phyloP scores from a whole-genome alignment of 2,329 filamentous ascomycete species.

The Talaromyces sp. region DNA sequence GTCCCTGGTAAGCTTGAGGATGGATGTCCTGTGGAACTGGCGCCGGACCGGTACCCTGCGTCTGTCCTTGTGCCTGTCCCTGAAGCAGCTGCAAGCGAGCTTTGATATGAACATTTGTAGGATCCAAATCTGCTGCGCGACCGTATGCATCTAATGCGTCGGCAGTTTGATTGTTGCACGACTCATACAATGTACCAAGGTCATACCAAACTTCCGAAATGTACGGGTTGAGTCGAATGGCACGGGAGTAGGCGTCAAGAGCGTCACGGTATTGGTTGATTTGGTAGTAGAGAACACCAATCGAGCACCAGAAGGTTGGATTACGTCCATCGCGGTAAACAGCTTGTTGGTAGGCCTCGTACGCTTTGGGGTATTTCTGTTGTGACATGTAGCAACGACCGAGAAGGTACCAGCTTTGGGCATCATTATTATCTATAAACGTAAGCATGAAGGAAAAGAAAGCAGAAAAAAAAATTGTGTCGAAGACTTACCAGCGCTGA shows the following conservation, averaged over 20 bases:
- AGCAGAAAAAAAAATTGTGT: no score
- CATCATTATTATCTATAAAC: conserved; percentile 76
- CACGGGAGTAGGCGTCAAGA: conserved; percentile 93
- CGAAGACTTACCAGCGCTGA: conserved; percentile 70
- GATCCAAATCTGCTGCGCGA: conserved; percentile 89
- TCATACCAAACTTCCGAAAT: conserved; percentile 99
- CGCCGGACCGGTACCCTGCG: conserved; percentile 70
- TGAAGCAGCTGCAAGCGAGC: conserved; percentile 85
- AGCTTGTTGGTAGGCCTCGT: conserved; percentile 97
- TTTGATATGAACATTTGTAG: conserved; percentile 92
- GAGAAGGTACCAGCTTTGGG: conserved; percentile 97
- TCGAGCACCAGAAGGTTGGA: conserved; percentile 99
- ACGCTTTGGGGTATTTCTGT: conserved; percentile 97
- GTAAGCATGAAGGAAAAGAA: background rate
- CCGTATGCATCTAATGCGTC: conserved; percentile 96
- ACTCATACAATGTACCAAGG: conserved; percentile 93
- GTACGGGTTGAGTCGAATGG: conserved; percentile 93
- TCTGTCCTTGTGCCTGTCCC: conserved; percentile 65
- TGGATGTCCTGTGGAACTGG: conserved; percentile 85
- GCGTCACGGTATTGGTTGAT: conserved; percentile 99
- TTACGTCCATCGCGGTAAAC: conserved; percentile 97
- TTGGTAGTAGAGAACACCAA: conserved; percentile 97
- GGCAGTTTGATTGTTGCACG: conserved; percentile 96
- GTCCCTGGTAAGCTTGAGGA: conserved; percentile 85
- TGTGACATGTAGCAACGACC: conserved; percentile 99